These are phyloP conservation scores for Jasminum sambac DNA, from an alignment of 257 asterid species.

Conservation along the genomic window DNA sequence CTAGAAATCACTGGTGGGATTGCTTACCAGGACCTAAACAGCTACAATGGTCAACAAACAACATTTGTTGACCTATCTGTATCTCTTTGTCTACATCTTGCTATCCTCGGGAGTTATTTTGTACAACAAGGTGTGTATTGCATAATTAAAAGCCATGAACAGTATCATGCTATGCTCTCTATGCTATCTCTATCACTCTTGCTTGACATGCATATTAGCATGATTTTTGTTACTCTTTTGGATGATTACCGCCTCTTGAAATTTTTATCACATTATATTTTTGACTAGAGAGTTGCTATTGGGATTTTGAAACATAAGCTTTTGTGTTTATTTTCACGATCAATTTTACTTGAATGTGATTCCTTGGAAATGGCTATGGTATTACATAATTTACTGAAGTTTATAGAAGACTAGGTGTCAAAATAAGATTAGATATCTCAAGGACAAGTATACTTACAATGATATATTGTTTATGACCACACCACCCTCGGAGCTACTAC, in stretches of 20 bases:
- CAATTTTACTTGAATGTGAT: not conserved
- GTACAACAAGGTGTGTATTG: slow-evolving; percentile 77
- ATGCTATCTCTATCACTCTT: not conserved
- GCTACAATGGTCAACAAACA: slow-evolving; percentile 73
- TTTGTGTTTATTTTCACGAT: not conserved
- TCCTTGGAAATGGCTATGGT: not conserved
- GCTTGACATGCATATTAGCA: slow-evolving; percentile 14
- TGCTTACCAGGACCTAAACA: slow-evolving; percentile 30
- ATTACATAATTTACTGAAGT: not conserved
- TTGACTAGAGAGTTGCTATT: not conserved
- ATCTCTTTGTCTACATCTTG: slow-evolving; percentile 69
- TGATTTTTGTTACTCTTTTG: not conserved
- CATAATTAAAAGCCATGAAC: not conserved
- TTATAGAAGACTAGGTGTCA: not conserved
- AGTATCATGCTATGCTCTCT: slow-evolving; percentile 15
- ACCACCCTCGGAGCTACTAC: not conserved
- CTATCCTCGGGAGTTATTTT: slow-evolving; percentile 92
- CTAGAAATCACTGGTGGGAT: slow-evolving; percentile 28
- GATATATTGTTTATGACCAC: not conserved
- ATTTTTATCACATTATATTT: slow-evolving; percentile 2
- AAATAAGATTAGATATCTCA: not conserved
- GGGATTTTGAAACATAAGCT: not conserved
- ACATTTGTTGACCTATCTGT: slow-evolving; percentile 78
- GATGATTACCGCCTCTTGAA: not conserved
- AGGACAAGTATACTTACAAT: not conserved